Base-by-base conservation (phyloP, 768 basidiomycete species). In the Guyanaporus albipodus region DNA sequence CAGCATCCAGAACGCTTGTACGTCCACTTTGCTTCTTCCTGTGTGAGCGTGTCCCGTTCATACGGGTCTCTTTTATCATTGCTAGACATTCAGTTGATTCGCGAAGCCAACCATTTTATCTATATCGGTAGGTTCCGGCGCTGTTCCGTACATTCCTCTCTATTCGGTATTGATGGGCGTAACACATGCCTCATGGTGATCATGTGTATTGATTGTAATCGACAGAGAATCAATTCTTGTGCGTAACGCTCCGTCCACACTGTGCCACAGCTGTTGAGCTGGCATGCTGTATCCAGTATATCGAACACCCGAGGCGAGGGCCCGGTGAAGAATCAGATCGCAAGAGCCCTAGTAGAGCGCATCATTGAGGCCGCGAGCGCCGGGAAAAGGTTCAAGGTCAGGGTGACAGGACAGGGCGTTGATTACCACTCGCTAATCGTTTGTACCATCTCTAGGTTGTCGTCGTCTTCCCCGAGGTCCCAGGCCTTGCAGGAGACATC, bases 1-100 rank as follows among this genome's bases (percentile, higher is more conserved):
- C 48, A 92, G 89, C 65, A 91, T 98, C 49, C 94, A 96, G 68
- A 87, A 91, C 56, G 94, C 95, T 38, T 92, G 89, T 90, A 59
- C 63, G 86, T 78, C 7, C 15, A 38, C 4, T 7, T 45, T 17
- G 28, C 49, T 34, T 48, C 18, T 18, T 41, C n/a, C 33, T 44
- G 47, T 27, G 26, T 17, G 46, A 21, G 19, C 17, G 24, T 46
- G 29, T 32, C 35, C 17, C 24, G 38, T 48, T 26, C 42, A 52
- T 22, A 28, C 27, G 44, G 31, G 12, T 24, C 23, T 22, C 38
- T 12, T 23, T 6, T 15, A 35, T 27, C 28, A 11, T 38, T 55
- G 6, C 8, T 34, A 87, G 90, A 93, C 61, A 75, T 80, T 35
- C 73, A 89, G 55, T 55, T 95, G 52, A 99, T 99, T 60, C 66